Base-by-base conservation (phyloP, 163 green algal species). In the Coccomyxa subellipsoidea region DNA sequence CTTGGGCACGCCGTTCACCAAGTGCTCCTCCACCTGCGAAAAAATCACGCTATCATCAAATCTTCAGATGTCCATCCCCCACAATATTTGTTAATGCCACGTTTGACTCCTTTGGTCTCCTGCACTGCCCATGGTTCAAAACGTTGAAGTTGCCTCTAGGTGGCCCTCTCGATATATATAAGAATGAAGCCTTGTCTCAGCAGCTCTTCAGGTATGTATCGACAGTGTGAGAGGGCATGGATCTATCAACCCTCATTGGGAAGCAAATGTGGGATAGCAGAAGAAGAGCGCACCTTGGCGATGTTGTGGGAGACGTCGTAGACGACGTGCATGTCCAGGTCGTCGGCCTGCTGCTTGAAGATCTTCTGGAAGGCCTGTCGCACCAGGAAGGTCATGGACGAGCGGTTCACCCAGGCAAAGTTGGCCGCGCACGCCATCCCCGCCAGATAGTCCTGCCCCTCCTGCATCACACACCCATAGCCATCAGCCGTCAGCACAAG, bases 261-360 rank as follows among this genome's bases (percentile, higher is more conserved):
- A 59, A 8, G 47, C 23, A 8, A 59, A 7, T 8, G n/a, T 59
- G 47, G 47, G 47, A 5, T 27, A 59, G 47, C 4, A 18, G 47
- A 0, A 36, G 29, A 5, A 39, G n/a, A 6, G 70, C n/a, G 2
- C 78, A 93, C 91, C 92, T 98, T 98, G 69, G 95, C 95, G 77
- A 98, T 97, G 90, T 98, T 98, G 87, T 97, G 95, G 34, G 78
- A 91, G 40, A 98, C 94, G 87, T 98, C 94, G 81, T 98, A 98
- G 31, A 98, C 91, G 12, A 98, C 84, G 47, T 96, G 92, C 94
- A 98, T 98, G 88, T 98, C 95, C 81, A 98, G 83, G 31, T 97
- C 93, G 38, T 96, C 93, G 21, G 94, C 90, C 0, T 90, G 92
- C 25, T 86, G 85, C 69, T 90, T 86, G 84, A 98, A 97, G 78